Evolutionary conservation across 169 alveolate species (phyloP), one percentile per base, ranked within the genome.

Genomic region (Babesia divergens): DNA sequence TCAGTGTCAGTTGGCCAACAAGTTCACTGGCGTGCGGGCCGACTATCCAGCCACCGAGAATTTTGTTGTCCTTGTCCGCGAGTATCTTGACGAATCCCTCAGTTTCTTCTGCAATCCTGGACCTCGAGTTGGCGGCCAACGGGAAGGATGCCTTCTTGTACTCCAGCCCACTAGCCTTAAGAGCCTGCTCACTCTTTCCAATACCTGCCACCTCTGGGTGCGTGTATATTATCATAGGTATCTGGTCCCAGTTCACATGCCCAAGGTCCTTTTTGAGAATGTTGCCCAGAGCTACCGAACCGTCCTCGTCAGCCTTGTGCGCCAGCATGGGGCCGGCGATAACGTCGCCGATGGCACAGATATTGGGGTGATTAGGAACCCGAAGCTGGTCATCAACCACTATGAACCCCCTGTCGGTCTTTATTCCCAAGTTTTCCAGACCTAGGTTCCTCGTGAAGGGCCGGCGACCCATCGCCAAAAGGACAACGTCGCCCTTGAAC

Each of bases 221-320:
- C 24, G 99, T 95, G 85, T 98, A 98, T 22, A 98, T 91, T 55
- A 97, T 99, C 53, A 97, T 86, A n/a, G 99, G 99, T 49, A 97
- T 92, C 31, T 95, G 89, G 49, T 94, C 94, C 79, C 97, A 96
- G 91, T 94, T 65, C 1, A 92, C 26, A 91, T 93, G 91, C 68
- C 95, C 60, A n/a, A 84, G 92, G 42, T 91, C 96, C 74, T 90
- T 81, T 18, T 95, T 96, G 24, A 94, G 83, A 50, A 96, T 91
- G 62, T 84, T 64, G 65, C 97, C 99, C 43, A 94, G 96, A 31
- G 94, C 96, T 26, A 96, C 97, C 47, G 95, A 84, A 20, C 99
- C 98, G 64, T 96, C 99, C 74, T 95, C 99, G 79, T 95, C 99
- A 24, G 99, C 99, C 80, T 97, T 97, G 83, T 97, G 99, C 9